Evolutionary conservation across 768 basidiomycete species (phyloP).

Genomic region (Amanita exitialis): DNA sequence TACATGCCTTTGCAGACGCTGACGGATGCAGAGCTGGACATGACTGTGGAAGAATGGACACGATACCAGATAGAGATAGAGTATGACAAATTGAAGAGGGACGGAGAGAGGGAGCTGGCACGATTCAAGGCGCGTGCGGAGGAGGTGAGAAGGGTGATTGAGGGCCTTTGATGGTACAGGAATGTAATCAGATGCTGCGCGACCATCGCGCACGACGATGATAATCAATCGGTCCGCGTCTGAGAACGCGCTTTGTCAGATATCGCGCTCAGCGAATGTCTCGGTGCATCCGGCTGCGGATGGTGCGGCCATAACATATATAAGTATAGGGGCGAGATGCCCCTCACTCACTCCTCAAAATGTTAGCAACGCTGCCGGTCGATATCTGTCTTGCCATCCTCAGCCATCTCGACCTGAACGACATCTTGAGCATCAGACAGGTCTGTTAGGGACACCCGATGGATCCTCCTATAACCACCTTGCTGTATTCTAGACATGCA

Average conservation of each 20-base stretch:
- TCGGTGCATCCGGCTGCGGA: too few species aligned
- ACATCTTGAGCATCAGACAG: conserved; percentile 36
- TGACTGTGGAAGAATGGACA: conserved; percentile 84
- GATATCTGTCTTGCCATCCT: conserved; percentile 40
- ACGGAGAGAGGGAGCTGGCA: conserved; percentile 33
- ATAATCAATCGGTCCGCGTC: too few species aligned
- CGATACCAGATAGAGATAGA: conserved; percentile 63
- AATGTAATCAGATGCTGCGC: background rate
- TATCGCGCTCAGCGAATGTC: too few species aligned
- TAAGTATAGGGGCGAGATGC: too few species aligned
- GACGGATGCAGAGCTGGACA: conserved; percentile 56
- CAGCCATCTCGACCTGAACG: conserved; percentile 25
- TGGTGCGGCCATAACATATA: too few species aligned
- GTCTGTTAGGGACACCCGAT: conserved; percentile 21
- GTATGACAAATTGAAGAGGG: conserved; percentile 42
- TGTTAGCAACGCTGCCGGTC: conserved; percentile 26
- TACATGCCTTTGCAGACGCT: conserved; percentile 34
- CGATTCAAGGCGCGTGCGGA: conserved; percentile 31
- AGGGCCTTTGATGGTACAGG: conserved; percentile 17
- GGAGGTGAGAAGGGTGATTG: conserved; percentile 29
- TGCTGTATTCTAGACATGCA: conserved; percentile 33
- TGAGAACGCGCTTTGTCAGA: too few species aligned
- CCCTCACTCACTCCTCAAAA: background rate
- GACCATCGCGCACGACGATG: too few species aligned
- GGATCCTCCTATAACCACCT: background rate